Conservation (phyloP, 225 moss, liverwort and hornwort genomes). For the Rhytidiadelphus loreus region DNA sequence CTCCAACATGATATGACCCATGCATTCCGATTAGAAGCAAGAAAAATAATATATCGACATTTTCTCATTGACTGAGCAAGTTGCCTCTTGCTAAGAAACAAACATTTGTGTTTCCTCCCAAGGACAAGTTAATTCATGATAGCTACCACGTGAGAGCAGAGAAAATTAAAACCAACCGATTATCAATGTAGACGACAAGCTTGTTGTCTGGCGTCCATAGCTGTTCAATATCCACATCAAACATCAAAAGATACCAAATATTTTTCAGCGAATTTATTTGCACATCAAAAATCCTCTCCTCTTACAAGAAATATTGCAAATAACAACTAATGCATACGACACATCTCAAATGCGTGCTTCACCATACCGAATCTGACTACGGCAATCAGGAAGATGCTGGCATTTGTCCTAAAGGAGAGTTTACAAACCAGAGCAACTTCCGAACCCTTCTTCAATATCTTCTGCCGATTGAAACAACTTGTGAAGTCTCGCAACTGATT, state of each 20-base stretch:
- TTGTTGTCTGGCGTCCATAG: conserved; percentile 45
- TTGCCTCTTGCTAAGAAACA: not conserved
- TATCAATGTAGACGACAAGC: conserved; percentile 35
- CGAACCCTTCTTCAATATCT: conserved; percentile 44
- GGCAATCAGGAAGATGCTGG: not conserved
- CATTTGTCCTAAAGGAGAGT: not conserved
- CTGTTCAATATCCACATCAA: conserved; percentile 21
- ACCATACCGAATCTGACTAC: not conserved
- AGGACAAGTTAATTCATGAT: not conserved
- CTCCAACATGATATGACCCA: not conserved
- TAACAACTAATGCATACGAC: not conserved
- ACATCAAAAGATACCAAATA: not conserved
- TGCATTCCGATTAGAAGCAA: not conserved
- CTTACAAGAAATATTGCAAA: not conserved
- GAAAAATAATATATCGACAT: not conserved
- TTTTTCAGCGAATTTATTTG: not conserved
- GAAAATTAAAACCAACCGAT: conserved; percentile 14
- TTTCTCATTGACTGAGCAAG: not conserved
- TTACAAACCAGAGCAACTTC: conserved; percentile 38
- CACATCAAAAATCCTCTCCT: not conserved
- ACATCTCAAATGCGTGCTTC: not conserved
- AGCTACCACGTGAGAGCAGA: not conserved
- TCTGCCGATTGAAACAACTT: conserved; percentile 37
- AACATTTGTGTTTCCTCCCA: not conserved
- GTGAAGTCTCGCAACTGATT: conserved; percentile 49